phyloP scores from a whole-genome alignment of 345 rosid genomes.

The thale cress (Arabidopsis thaliana) region TAIR10.1 NC_003074.8:7654501-7655000 shows the following conservation, averaged over 20 bases:
- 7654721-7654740: not conserved
- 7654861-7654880: conserved; percentile 26
- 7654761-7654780: not conserved
- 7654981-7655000: not conserved
- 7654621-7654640: conserved; percentile 91
- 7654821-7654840: not conserved
- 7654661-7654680: conserved; percentile 89
- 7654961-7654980: not conserved
- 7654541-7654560: conserved; percentile 92
- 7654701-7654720: conserved; percentile 23
- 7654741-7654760: no score
- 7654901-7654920: not conserved
- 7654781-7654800: not conserved
- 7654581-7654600: conserved; percentile 97
- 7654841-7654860: not conserved
- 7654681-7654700: conserved; percentile 86
- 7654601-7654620: conserved; percentile 96
- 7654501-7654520: conserved; percentile 92
- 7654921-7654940: not conserved
- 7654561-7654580: conserved; percentile 94
- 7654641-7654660: conserved; percentile 83
- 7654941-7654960: no score
- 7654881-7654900: not conserved
- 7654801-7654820: not conserved
- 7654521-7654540: conserved; percentile 98